Evolutionary conservation across 1,284 basidiomycete species (phyloP), one percentile per base, ranked within the genome.

Genomic region (Lentinula novae-zelandiae): DNA sequence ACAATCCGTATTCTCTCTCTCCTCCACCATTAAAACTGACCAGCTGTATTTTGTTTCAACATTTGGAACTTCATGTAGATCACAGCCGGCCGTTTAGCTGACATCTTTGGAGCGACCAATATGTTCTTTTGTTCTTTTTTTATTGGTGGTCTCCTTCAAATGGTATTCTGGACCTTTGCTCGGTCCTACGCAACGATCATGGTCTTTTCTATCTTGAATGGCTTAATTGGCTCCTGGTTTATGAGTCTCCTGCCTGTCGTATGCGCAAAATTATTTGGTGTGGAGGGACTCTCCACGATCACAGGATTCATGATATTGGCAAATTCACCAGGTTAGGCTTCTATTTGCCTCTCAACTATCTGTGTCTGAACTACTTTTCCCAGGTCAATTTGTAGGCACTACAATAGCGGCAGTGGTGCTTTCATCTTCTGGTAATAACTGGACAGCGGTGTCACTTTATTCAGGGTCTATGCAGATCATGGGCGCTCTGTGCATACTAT

Each of bases 121-220:
- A 66, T 68, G 64, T 69, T 70, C 60, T 69, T 70, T 52, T 57
- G 58, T 6, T 64, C 62, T 33, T 70, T 69, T 62, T 67, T 69
- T 56, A 59, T 70, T 49, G 69, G 69, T 40, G 68, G 67, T 44
- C 64, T 70, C 12, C 60, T 67, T 3, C 69, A 70, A 54, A 63
- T 70, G 33, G 48, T 69, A 40, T 63, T 67, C 50, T 70, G 69
- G 69, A 65, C 68, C 33, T 68, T 70, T 39, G 65, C 67, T 39
- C 62, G 62, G 40, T 64, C 66, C 10, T 70, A 67, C 56, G 60
- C 64, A 22, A 15, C 65, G 15, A 62, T 70, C 31, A 57, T 70
- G 8, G 63, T 60, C 15, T 70, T 69, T 64, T 64, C 65, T 33
- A 59, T 67, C 4, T 20, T 68, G 17, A 67, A 69, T 52, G 69